Evolutionary conservation across 805 yeast species (phyloP), one percentile per base, ranked within the genome.

Genomic region (Candida loeiensis): DNA sequence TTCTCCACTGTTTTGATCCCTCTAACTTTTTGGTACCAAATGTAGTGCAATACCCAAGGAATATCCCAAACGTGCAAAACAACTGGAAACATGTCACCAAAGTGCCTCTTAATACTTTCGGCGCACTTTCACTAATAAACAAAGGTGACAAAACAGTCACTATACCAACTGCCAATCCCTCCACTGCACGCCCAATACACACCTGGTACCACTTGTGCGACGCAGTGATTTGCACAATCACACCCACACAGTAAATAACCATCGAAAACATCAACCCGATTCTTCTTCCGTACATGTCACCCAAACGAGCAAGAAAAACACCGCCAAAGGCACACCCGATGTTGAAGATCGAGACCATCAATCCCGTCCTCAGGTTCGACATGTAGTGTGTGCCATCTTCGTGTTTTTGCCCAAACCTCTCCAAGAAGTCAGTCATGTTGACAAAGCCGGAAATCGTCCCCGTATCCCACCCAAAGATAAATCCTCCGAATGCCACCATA

Each of bases 401-500:
- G 30, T 47, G 20, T 13, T 12, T 20, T 35, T 49, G 46, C 25
- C 61, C 61, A 27, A 57, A 57, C 17, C 60, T 44, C 21, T 29
- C 39, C 39, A 46, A 26, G 42, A 49, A 56, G 38, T 56, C 55
- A 18, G 47, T 19, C 62, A 57, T 56, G 45, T 56, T 55, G 16
- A 57, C 57, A 41, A 57, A 55, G n/a, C 62, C 62, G 8, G 62
- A 57, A 29, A 57, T 57, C 41, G 62, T 57, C 36, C 62, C 62
- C 37, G 61, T 57, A 39, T 57, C 61, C 47, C 55, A 57, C 19
- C 61, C 61, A 39, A 57, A 57, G 13, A 57, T 58, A 38, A 49
- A 56, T n/a, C 61, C 61, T 31, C 61, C 61, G 25, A 57, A 57
- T 20, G 61, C 58, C 13, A 56, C 56, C 40, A 56, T 42, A n/a